Evolutionary conservation across 2,329 filamentous ascomycete species (phyloP).

Genomic region (Elsinoe australis): DNA sequence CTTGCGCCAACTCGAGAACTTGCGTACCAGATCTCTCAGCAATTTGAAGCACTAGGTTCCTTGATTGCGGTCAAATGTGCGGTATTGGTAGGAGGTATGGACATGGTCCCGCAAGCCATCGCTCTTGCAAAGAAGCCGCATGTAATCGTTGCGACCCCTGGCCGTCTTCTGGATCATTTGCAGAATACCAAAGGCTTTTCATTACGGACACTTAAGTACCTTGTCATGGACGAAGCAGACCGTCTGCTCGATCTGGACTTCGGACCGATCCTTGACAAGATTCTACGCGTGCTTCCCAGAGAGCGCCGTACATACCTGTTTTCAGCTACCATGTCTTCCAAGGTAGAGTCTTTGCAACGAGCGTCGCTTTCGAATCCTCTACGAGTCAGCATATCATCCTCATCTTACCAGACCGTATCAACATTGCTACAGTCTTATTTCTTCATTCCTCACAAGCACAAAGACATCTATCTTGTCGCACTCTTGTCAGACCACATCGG

Average conservation of each 20-base stretch:
- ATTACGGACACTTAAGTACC: slow-evolving; percentile 69
- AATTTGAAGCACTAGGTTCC: slow-evolving; percentile 79
- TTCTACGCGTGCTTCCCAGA: slow-evolving; percentile 76
- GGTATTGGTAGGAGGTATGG: slow-evolving; percentile 78
- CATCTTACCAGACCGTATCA: slow-evolving; percentile 84
- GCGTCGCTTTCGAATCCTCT: slow-evolving; percentile 80
- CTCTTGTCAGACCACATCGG: slow-evolving; percentile 79
- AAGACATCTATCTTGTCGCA: slow-evolving; percentile 83
- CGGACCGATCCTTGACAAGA: slow-evolving; percentile 84
- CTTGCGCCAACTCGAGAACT: slow-evolving; percentile 90
- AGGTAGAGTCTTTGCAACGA: slow-evolving; percentile 85
- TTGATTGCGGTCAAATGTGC: slow-evolving; percentile 81
- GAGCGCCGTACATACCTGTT: slow-evolving; percentile 79
- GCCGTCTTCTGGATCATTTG: slow-evolving; percentile 79
- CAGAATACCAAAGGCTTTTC: slow-evolving; percentile 97
- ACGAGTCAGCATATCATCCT: slow-evolving; percentile 70
- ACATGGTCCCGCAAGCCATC: slow-evolving; percentile 89
- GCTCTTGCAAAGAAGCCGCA: slow-evolving; percentile 89
- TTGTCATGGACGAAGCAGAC: slow-evolving; percentile 95
- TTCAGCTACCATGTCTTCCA: slow-evolving; percentile 87
- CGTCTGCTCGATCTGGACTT: slow-evolving; percentile 89
- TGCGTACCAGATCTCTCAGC: slow-evolving; percentile 80
- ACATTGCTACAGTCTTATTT: slow-evolving; percentile 80
- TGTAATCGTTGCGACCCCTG: slow-evolving; percentile 85
- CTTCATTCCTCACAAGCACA: slow-evolving; percentile 77